Evolutionary conservation across 148 eudicot genomes (phyloP).

Genomic region (Polygonum maritimum): DNA sequence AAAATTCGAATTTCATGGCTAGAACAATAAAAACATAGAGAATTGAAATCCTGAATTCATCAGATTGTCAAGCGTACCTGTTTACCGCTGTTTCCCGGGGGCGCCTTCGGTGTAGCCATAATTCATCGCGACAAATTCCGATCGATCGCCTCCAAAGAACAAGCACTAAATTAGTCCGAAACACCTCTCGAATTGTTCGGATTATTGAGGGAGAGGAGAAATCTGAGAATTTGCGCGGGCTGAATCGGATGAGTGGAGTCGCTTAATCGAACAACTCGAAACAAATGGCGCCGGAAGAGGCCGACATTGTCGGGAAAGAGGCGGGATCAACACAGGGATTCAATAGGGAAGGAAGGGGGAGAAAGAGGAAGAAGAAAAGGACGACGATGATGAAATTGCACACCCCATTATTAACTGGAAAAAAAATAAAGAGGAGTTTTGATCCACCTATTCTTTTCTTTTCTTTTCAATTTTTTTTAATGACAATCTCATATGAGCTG

Average conservation of each 20-base stretch:
- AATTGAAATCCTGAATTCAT: not conserved
- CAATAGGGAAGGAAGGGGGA: not conserved
- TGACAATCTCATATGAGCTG: not conserved
- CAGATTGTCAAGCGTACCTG: not conserved
- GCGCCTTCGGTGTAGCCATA: not conserved
- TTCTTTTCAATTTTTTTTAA: not conserved
- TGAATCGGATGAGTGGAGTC: not conserved
- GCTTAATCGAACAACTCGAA: not conserved
- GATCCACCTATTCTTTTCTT: not conserved
- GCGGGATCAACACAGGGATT: slow-evolving; percentile 39
- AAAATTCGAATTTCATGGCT: not conserved
- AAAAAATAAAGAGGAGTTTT: not conserved
- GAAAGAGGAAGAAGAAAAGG: not conserved
- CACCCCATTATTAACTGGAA: not conserved
- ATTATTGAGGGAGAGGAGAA: not conserved
- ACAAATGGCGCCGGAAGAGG: slow-evolving; percentile 4
- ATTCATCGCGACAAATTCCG: not conserved
- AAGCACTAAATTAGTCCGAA: not conserved
- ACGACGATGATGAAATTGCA: not conserved
- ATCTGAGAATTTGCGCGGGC: not conserved
- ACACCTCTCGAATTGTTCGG: not conserved
- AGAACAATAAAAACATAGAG: not conserved
- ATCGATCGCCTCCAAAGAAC: not conserved
- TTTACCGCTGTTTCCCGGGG: not conserved
- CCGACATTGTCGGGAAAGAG: slow-evolving; percentile 46